Evolutionary conservation across 1,139 yeast species (phyloP), one percentile per base, ranked within the genome.

Genomic region (Protomyces pachydermus): DNA sequence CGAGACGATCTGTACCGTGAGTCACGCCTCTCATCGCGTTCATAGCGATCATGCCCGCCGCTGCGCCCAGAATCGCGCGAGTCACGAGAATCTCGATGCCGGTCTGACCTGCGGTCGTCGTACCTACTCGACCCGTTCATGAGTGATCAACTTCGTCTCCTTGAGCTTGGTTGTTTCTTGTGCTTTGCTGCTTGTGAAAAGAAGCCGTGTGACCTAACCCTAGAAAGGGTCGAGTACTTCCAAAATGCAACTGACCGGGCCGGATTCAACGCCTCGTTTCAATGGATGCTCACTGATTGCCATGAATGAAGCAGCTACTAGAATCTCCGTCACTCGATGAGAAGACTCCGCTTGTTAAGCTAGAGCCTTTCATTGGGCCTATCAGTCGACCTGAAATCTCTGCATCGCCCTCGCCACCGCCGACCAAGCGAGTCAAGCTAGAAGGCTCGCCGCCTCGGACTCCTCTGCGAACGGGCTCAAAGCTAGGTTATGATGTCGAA

Each of bases 21-120:
- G 34, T 58, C 62, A 6, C 62, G 61, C 18, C 65, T 45, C 25
- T 60, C 67, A 46, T 68, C 63, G 45, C 67, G 58, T 25, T 67
- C 69, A 38, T 70, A 65, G 18, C 70, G 54, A 25, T 70, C 70
- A 12, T 70, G 66, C 28, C 68, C 69, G 6, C 69, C 51, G 32
- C 65, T 67, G 38, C 71, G 46, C 8, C 68, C 69, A 32, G 72
- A 64, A 32, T 66, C 67, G 18, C 68, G 57, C 39, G 66, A 68
- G 55, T 71, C 60, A 56, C 66, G 64, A 16, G 69, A 46, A 16
- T 66, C 68, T 28, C 71, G 60, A 35, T 64, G 63, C 20, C 67
- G 56, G 48, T 60, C 64, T 8, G 64, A 53, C 23, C 58, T 42
- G 10, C 66, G 34, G 16, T 56, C 52, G 14, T 58, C 66, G 25